Base-by-base conservation (phyloP, 768 basidiomycete species). In the Termitomyces heimii region DNA sequence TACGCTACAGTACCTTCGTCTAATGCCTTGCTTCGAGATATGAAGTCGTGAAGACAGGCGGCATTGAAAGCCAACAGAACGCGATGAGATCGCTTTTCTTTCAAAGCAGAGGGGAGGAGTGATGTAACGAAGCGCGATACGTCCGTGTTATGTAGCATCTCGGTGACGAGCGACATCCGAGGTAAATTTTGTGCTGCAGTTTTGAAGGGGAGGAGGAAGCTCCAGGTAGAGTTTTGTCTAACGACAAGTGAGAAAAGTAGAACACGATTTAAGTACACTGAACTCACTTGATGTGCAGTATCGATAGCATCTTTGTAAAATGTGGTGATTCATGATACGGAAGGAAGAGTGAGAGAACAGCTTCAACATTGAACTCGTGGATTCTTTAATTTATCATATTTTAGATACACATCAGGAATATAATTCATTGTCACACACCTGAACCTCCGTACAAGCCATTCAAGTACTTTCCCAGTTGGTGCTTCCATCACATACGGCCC, bases 321-420 rank as follows among this genome's bases (percentile, higher is more conserved):
- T 98, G 94, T 0, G 91, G 86, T 5, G 95, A 90, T 63, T 95
- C 92, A 65, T 98, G 94, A 67, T 96, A 98, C 0, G 97, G 97
- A 31, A 98, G 73, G 71, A 98, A 98, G 24, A 94, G 75, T 8
- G 85, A 73, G 6, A 98, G 77, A 28, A 94, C 67, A 24, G 81
- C 79, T 54, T 88, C 81, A 54, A 95, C 79, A 65, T 98, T 97
- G 75, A 98, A 94, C 68, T 98, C 94, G 66, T 98, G 82, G 28
- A 98, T 84, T 68, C 96, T 98, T 64, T 18, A 54, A 12, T 14
- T 34, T 16, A 39, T 61, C 13, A 45, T 57, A 45, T 37, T 63
- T 53, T 32, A 56, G 39, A 34, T 42, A 1, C 3, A 49, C 20
- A 31, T 48, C 8, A n/a, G 50, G 3, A 50, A 12, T 8, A 35